Evolutionary conservation across 2,329 filamentous ascomycete genomes (phyloP).

Genomic region (Venturia oleaginea): DNA sequence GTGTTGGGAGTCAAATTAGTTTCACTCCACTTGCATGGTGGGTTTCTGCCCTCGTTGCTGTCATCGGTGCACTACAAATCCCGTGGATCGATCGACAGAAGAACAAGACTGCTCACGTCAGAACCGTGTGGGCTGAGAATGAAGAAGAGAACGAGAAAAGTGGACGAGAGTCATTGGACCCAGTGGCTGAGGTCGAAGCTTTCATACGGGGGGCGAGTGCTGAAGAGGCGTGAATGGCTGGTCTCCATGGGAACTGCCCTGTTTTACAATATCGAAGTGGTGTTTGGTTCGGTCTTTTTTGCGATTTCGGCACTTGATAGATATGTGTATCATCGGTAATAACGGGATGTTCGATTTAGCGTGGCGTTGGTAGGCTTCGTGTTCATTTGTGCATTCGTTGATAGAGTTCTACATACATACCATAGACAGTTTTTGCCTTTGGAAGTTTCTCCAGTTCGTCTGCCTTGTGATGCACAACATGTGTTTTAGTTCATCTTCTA

Average conservation of each 20-base stretch:
- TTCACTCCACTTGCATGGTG: conserved; percentile 57
- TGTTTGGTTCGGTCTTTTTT: not conserved
- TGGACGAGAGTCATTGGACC: not conserved
- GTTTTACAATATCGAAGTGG: not conserved
- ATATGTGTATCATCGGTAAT: not conserved
- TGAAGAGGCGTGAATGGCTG: not conserved
- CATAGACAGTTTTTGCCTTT: not conserved
- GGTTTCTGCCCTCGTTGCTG: conserved; percentile 47
- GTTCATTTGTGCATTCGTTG: not conserved
- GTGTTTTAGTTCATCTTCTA: no score
- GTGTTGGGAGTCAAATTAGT: conserved; percentile 46
- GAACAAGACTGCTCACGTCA: conserved; percentile 31
- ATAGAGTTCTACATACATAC: not conserved
- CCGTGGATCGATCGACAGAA: conserved; percentile 45
- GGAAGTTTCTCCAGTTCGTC: no score
- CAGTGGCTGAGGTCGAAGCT: not conserved
- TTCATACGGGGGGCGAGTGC: not conserved
- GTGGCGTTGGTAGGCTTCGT: not conserved
- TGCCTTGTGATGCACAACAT: no score
- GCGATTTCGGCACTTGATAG: not conserved
- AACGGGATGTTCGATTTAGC: not conserved
- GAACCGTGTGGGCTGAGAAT: conserved; percentile 19
- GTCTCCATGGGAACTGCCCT: not conserved
- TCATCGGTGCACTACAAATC: conserved; percentile 47
- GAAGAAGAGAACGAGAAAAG: not conserved